A percentile compares a stretch with the other conserved stretches of the same genome.
Evolutionary conservation across 1,139 yeast genomes (phyloP).

Genomic region (Geotrichum aggregatum): DNA sequence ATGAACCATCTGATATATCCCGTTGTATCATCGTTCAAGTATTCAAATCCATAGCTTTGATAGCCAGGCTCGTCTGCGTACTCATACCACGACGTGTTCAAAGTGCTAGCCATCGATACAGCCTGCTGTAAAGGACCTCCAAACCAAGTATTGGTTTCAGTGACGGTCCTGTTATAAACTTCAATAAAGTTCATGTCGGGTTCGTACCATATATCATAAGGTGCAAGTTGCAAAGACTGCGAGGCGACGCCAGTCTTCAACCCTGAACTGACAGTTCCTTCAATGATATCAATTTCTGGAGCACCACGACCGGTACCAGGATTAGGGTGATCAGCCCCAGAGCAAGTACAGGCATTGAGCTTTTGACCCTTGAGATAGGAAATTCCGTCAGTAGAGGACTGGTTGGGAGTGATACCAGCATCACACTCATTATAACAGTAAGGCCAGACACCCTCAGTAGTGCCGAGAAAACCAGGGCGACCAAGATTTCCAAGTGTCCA

Average conservation of each 20-base stretch:
- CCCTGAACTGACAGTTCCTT: constrained; percentile 57
- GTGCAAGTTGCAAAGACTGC: constrained; percentile 80
- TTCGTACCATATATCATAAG: constrained; percentile 78
- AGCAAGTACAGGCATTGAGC: constrained; percentile 64
- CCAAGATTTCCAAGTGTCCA: constrained; percentile 88
- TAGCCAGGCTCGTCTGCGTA: constrained; percentile 42
- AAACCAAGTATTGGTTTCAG: constrained; percentile 68
- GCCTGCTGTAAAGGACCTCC: constrained; percentile 91
- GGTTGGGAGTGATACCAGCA: constrained; percentile 87
- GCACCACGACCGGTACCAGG: constrained; percentile 81
- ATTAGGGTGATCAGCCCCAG: constrained; percentile 74
- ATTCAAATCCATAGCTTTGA: constrained; percentile 78
- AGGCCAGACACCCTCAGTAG: constrained; percentile 88
- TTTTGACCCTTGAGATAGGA: constrained; percentile 76
- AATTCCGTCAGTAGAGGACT: constrained; percentile 75
- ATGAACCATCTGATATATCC: constrained; percentile 85
- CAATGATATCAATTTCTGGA: constrained; percentile 81
- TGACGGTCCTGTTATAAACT: constrained; percentile 55
- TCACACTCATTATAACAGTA: constrained; percentile 78
- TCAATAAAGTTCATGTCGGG: constrained; percentile 74
- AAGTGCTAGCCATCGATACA: constrained; percentile 64
- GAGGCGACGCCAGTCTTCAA: constrained; percentile 57
- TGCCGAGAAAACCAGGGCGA: constrained; percentile 73
- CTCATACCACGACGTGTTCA: constrained; percentile 75
- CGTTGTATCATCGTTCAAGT: constrained; percentile 54